These are phyloP conservation scores for Sophora flavescens DNA, from an alignment of 306 rosid genomes.

Conservation along the genomic window DNA sequence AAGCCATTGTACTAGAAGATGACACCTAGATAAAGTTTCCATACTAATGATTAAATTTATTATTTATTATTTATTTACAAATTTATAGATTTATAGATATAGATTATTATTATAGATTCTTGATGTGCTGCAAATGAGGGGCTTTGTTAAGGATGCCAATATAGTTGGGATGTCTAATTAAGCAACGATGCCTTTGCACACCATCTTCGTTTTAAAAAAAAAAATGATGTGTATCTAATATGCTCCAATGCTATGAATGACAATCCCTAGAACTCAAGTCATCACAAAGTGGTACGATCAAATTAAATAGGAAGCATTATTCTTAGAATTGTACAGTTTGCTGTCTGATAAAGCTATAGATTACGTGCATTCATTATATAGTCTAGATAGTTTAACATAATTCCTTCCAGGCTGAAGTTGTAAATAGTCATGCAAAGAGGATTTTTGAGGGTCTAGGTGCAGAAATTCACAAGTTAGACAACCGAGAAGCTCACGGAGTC, in stretches of 20 bases:
- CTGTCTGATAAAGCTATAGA: not conserved
- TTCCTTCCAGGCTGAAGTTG: constrained; percentile 1
- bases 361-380: not conserved
- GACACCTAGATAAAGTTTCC: too few relatives aligned
- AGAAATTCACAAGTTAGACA: not conserved
- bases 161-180: too few relatives aligned
- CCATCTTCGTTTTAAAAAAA: too few relatives aligned
- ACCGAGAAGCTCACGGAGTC: not conserved
- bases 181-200: too few relatives aligned
- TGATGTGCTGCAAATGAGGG: too few relatives aligned
- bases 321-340: not conserved
- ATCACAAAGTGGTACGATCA: constrained; percentile 33
- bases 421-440: not conserved
- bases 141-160: too few relatives aligned
- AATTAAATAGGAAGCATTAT: not conserved
- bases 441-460: not conserved
- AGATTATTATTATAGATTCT: too few relatives aligned
- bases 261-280: not conserved
- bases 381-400: not conserved
- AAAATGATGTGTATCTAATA: constrained; percentile 28
- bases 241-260: constrained; percentile 30
- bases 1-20: too few relatives aligned
- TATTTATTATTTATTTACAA: too few relatives aligned
- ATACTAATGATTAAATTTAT: too few relatives aligned
- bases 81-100: too few relatives aligned